A percentile compares a stretch with the other conserved stretches of the same genome.
These are phyloP conservation scores for Lentinula aciculospora DNA, from an alignment of 768 basidiomycete species.

Conservation along the genomic window DNA sequence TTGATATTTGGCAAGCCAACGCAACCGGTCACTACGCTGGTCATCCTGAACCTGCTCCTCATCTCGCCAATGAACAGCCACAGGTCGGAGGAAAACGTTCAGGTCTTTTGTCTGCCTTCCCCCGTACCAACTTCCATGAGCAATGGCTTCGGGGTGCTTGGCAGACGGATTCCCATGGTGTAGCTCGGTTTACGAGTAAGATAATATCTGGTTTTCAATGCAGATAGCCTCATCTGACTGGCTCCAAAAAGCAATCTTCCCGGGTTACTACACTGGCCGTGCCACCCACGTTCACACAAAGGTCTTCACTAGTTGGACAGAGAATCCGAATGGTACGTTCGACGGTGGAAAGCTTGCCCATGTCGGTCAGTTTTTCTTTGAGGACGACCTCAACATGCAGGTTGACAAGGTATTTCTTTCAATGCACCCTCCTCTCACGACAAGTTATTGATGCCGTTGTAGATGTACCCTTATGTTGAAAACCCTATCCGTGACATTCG, in stretches of 20 bases:
- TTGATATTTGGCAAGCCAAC: slow-evolving; percentile 57
- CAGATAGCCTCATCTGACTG: background rate
- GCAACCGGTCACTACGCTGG: slow-evolving; percentile 52
- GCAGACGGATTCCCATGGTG: slow-evolving; percentile 47
- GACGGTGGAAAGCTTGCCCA: slow-evolving; percentile 37
- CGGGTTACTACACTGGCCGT: slow-evolving; percentile 52
- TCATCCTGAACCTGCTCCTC: slow-evolving; percentile 40
- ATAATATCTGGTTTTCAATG: background rate
- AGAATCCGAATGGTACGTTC: slow-evolving; percentile 39
- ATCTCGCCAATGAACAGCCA: slow-evolving; percentile 37
- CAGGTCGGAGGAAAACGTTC: slow-evolving; percentile 39
- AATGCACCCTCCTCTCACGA: background rate
- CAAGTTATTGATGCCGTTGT: background rate
- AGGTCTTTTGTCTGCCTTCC: slow-evolving; percentile 38
- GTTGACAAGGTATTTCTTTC: slow-evolving; percentile 35
- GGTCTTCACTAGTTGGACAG: slow-evolving; percentile 44
- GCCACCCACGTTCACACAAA: slow-evolving; percentile 53
- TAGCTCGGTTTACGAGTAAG: slow-evolving; percentile 48
- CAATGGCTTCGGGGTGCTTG: slow-evolving; percentile 49
- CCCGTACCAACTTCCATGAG: slow-evolving; percentile 35
- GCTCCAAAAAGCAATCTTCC: slow-evolving; percentile 41
- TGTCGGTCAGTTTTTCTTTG: slow-evolving; percentile 53
- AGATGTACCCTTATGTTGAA: slow-evolving; percentile 47
- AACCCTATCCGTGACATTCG: slow-evolving; percentile 42
- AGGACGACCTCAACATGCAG: slow-evolving; percentile 43